A percentile compares a stretch with the other conserved stretches of the same genome.
phyloP scores from a whole-genome alignment of 345 rosid genomes.

The Aquilaria yunnanensis region DNA sequence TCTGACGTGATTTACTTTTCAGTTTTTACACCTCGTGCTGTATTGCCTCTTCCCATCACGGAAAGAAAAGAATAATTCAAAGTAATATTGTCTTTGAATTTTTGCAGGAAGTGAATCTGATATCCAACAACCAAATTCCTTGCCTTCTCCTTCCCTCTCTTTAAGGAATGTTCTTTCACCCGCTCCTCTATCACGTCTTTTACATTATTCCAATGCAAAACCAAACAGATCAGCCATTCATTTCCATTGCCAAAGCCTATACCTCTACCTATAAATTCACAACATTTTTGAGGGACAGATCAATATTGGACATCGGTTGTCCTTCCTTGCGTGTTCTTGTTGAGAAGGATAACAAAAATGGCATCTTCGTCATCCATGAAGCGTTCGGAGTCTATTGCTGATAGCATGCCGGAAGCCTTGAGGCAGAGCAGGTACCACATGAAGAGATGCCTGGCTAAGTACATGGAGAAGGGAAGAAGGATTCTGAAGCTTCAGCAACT shows the following conservation, averaged over 20 bases:
- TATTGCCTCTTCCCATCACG: too few relatives aligned
- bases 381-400: conserved; percentile 6
- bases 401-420: conserved; percentile 11
- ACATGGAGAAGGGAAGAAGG: conserved; percentile 6
- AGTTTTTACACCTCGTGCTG: too few relatives aligned
- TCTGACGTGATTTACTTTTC: too few relatives aligned
- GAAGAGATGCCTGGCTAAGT: conserved; percentile 11
- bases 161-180: conserved; percentile 9
- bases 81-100: too few relatives aligned
- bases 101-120: too few relatives aligned
- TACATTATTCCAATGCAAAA: neutral
- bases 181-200: neutral
- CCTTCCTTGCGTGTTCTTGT: neutral
- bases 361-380: conserved; percentile 6
- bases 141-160: neutral
- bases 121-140: conserved; percentile 3
- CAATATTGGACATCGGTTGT: neutral
- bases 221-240: neutral
- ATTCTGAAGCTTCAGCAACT: conserved; percentile 7
- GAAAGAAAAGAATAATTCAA: too few relatives aligned
- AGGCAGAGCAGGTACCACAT: conserved; percentile 16
- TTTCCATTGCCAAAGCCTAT: neutral
- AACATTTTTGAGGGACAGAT: neutral
- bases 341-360: neutral
- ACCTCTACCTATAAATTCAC: neutral